Base-by-base conservation (phyloP, 129 eudicot species). In the Oenanthe sinensis region DNA sequence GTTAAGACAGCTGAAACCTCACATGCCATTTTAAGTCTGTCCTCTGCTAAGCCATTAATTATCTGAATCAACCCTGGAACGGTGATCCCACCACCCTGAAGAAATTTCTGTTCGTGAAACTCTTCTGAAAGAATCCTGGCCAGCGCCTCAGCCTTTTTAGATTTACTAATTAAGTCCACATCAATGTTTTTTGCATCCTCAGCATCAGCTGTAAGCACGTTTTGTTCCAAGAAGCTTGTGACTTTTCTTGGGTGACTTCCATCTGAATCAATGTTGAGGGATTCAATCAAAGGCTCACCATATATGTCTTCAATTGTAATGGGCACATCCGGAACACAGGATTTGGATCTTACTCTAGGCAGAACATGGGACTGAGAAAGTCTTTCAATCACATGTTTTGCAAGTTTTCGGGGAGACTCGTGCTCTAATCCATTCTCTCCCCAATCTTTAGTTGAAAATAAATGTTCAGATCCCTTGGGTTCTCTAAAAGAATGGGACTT, bases 241-340 rank as follows among this genome's bases (percentile, higher is more conserved):
- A 77, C 69, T 76, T 89, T 87, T 72, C 85, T 87, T 75, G 50
- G 42, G 42, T 62, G 81, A 74, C 63, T 81, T 47, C 84, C 88
- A 72, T 88, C 85, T 37, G 81, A 77, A 75, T 37, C 83, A 44
- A 82, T 83, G 78, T 79, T 71, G 5, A 88, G 77, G 30, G 75
- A 45, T 71, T 78, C 60, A 68, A 67, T 76, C 55, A 80, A 75
- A 19, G 90, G 82, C 76, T 87, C 84, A 50, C 85, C 83, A 78
- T 90, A 90, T 42, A 95, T 78, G 85, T 95, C 99, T 73, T 95
- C 97, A 39, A 95, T 72, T 71, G 97, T 90, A 81, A 95, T 95
- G 11, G 98, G 98, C 58, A 81, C 81, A 80, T 87, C 90, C 40
- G 87, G 69, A 58, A 89, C 95, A 74, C 81, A 83, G 49, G 84